Evolutionary conservation across 2,329 filamentous ascomycete species (phyloP), one percentile per base, ranked within the genome.

Genomic region (Fusarium chuoi): DNA sequence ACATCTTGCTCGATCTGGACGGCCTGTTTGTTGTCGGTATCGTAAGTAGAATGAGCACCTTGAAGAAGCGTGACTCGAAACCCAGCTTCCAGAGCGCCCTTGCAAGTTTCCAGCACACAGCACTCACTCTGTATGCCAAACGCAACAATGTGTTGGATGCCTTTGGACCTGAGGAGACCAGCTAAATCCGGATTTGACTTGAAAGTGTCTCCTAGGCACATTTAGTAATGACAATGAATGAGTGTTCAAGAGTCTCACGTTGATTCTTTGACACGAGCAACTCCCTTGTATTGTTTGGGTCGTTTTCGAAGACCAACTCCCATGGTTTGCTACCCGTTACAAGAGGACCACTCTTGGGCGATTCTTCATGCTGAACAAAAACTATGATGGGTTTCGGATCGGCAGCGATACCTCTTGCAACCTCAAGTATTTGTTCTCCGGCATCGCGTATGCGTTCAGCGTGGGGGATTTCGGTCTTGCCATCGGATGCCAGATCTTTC

Each of bases 51-150:
- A n/a, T 70, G 68, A 24, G 68, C 68, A 11, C 68, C 70, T 12
- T 65, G 49, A 12, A 72, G 30, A 20, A 72, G 36, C 6, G 68
- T 72, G 33, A 64, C 49, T 28, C 58, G 28, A 26, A 72, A 64
- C n/a, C 70, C 70, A 13, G 68, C 68, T 20, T 38, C 54, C 22
- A 72, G 63, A 13, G 68, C 68, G 24, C 70, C 70, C 35, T 64
- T 71, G 30, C 68, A 64, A 9, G 70, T 72, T 48, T 63, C 57
- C 13, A 63, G 36, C 15, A 72, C 68, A 33, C 70, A 72, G 39
- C 68, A 72, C 39, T 72, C 68, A 24, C 70, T 72, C 48, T 71
- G 70, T 14, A 71, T 49, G 6, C 70, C 70, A 45, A 71, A 72
- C 6, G 45, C 63, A 11, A 71, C 44, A 26, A 72, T 68, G 1